These are phyloP conservation scores for Arthroderma uncinatum DNA, from an alignment of 2,329 filamentous ascomycete species.

Conservation along the genomic window DNA sequence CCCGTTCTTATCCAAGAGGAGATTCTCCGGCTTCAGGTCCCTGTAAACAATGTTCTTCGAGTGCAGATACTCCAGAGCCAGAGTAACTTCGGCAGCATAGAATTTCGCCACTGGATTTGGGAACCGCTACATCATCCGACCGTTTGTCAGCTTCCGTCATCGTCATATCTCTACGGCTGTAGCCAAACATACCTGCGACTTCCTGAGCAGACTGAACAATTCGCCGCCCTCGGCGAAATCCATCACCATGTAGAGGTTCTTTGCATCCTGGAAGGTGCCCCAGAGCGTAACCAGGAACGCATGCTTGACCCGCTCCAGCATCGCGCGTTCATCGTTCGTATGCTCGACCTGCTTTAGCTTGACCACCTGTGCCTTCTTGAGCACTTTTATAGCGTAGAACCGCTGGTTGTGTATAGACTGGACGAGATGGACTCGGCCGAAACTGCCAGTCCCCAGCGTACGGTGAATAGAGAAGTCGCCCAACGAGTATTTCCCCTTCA, in stretches of 20 bases:
- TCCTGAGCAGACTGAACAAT: slow-evolving; percentile 85
- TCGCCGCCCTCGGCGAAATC: slow-evolving; percentile 98
- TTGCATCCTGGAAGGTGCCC: slow-evolving; percentile 94
- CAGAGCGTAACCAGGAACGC: slow-evolving; percentile 95
- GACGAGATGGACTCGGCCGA: slow-evolving; percentile 89
- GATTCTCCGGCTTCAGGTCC: slow-evolving; percentile 90
- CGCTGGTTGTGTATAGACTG: slow-evolving; percentile 97
- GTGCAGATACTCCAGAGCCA: slow-evolving; percentile 92
- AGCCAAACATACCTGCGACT: slow-evolving; percentile 63
- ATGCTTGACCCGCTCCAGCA: slow-evolving; percentile 95
- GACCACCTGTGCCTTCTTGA: slow-evolving; percentile 97
- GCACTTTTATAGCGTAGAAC: slow-evolving; percentile 95
- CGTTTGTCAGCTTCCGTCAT: slow-evolving; percentile 9
- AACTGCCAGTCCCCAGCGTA: slow-evolving; percentile 91
- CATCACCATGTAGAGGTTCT: slow-evolving; percentile 99
- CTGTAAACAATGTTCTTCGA: slow-evolving; percentile 94
- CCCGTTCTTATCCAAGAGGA: slow-evolving; percentile 81
- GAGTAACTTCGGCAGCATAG: slow-evolving; percentile 92
- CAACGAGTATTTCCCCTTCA: slow-evolving; percentile 95
- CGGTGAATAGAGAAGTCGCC: slow-evolving; percentile 80
- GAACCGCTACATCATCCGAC: slow-evolving; percentile 59
- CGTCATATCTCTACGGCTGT: too few relatives aligned
- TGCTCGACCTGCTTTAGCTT: slow-evolving; percentile 99
- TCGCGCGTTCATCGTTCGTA: slow-evolving; percentile 92
- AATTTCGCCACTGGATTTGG: slow-evolving; percentile 98